Percentiles rank a stretch among this genome's conserved stretches.
These are phyloP conservation scores for Collybia nuda DNA, from an alignment of 768 basidiomycete species.

Conservation along the genomic window DNA sequence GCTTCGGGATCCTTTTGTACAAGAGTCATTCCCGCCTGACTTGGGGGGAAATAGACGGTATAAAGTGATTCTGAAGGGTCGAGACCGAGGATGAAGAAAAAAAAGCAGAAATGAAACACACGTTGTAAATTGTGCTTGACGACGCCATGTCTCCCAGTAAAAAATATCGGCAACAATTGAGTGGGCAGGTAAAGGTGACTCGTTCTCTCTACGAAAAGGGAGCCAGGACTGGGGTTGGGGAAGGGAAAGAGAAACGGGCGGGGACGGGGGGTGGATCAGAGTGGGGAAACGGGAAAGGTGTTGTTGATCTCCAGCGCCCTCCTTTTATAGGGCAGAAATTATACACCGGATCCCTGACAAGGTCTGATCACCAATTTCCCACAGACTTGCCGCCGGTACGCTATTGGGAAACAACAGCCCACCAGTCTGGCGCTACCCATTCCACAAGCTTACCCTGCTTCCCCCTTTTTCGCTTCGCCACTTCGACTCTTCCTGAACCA, in stretches of 20 bases:
- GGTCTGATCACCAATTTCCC: slow-evolving; percentile 17
- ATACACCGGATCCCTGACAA: slow-evolving; percentile 11
- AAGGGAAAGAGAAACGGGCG: slow-evolving; percentile 1
- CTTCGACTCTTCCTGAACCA: background rate
- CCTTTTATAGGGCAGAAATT: slow-evolving; percentile 21
- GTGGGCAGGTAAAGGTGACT: too few species aligned
- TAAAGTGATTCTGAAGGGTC: background rate
- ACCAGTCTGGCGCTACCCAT: too few species aligned
- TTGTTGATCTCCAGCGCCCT: slow-evolving; percentile 16
- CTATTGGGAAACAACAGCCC: slow-evolving; percentile 7
- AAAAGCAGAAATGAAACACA: slow-evolving; percentile 25
- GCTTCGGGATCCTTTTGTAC: background rate
- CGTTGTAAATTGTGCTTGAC: slow-evolving; percentile 30
- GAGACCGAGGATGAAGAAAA: background rate
- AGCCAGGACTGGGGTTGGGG: background rate
- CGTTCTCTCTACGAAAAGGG: background rate
- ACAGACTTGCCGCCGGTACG: slow-evolving; percentile 25
- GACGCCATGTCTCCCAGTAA: slow-evolving; percentile 18
- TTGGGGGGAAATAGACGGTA: slow-evolving; percentile 7
- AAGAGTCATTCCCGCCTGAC: slow-evolving; percentile 6
- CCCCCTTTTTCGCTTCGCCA: background rate
- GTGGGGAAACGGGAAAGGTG: slow-evolving; percentile 14
- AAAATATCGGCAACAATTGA: too few species aligned
- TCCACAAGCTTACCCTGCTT: background rate
- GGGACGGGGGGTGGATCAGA: slow-evolving; percentile 9